phyloP scores from a whole-genome alignment of 2,329 filamentous ascomycete species.

The Didymella sp. region DNA sequence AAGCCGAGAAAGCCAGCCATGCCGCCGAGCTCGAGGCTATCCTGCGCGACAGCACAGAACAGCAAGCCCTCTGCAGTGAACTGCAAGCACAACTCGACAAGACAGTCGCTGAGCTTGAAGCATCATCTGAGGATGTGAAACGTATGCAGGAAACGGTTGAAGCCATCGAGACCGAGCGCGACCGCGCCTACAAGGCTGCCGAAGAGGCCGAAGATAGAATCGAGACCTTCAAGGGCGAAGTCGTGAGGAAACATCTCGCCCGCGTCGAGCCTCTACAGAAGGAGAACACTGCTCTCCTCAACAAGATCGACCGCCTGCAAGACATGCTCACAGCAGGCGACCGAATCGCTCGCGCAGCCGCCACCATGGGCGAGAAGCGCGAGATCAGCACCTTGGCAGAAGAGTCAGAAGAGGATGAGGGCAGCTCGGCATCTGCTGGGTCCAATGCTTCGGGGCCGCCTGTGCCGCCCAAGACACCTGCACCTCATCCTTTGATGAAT shows the following conservation, averaged over 20 bases:
- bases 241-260: constrained; percentile 47
- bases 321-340: constrained; percentile 47
- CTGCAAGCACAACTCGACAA: constrained; percentile 32
- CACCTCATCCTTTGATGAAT: constrained; percentile 12
- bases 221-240: constrained; percentile 47
- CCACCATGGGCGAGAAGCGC: constrained; percentile 44
- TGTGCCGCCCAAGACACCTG: constrained; percentile 5
- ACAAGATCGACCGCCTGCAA: constrained; percentile 46
- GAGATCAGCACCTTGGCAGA: constrained; percentile 42
- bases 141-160: constrained; percentile 24
- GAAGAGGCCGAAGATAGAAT: constrained; percentile 44
- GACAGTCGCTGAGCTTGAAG: constrained; percentile 12
- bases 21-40: constrained; percentile 31
- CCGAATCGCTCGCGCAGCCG: constrained; percentile 46
- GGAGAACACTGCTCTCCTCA: constrained; percentile 39
- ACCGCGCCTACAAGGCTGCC: constrained; percentile 28
- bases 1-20: constrained; percentile 29
- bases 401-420: constrained; percentile 36
- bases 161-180: constrained; percentile 28
- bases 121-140: constrained; percentile 18
- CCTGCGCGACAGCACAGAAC: constrained; percentile 26
- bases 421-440: constrained; percentile 1
- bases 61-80: constrained; percentile 24
- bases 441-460: constrained; percentile 3
- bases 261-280: constrained; percentile 45